Conservation (phyloP, 176 grass and related monocot genomes). For the Otatea glauca region DNA sequence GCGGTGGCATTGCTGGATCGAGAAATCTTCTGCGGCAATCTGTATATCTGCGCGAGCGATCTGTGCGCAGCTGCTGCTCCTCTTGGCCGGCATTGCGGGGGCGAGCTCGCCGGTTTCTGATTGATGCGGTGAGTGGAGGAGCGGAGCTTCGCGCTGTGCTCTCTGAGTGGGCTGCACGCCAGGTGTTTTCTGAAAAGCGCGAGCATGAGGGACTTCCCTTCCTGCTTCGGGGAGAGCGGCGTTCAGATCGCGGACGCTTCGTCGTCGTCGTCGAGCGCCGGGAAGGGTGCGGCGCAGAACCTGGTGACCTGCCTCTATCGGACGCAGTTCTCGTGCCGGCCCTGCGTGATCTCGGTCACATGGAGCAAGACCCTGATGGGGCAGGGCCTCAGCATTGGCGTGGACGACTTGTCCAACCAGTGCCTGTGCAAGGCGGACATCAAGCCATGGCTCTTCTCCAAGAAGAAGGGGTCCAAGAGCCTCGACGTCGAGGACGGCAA, state of each 20-base stretch:
- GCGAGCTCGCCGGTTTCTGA: slow-evolving; percentile 3
- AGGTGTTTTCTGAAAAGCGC: slow-evolving; percentile 46
- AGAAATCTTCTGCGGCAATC: neutral
- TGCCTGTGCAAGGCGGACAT: slow-evolving; percentile 74
- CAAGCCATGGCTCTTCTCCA: slow-evolving; percentile 82
- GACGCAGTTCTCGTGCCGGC: slow-evolving; percentile 54
- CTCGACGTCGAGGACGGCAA: slow-evolving; percentile 61
- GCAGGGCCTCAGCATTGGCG: slow-evolving; percentile 66
- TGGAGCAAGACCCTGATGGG: slow-evolving; percentile 73
- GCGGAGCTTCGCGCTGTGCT: neutral
- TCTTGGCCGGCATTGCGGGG: slow-evolving; percentile 33
- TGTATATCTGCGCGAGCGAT: neutral
- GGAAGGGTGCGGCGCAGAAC: slow-evolving; percentile 60
- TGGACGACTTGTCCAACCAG: slow-evolving; percentile 56
- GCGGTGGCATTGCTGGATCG: slow-evolving; percentile 49
- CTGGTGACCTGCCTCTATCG: slow-evolving; percentile 80
- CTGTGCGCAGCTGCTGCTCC: neutral
- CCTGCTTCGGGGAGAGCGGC: slow-evolving; percentile 88
- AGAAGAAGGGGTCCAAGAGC: slow-evolving; percentile 70
- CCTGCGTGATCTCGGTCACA: slow-evolving; percentile 54
- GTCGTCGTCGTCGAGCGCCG: slow-evolving; percentile 46
- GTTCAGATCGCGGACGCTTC: slow-evolving; percentile 74
- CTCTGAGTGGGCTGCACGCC: slow-evolving; percentile 26
- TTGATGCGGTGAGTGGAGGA: slow-evolving; percentile 15
- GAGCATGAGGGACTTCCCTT: slow-evolving; percentile 83